phyloP scores from a whole-genome alignment of 2,329 filamentous ascomycete genomes.

The Colletotrichum tropicicola region DNA sequence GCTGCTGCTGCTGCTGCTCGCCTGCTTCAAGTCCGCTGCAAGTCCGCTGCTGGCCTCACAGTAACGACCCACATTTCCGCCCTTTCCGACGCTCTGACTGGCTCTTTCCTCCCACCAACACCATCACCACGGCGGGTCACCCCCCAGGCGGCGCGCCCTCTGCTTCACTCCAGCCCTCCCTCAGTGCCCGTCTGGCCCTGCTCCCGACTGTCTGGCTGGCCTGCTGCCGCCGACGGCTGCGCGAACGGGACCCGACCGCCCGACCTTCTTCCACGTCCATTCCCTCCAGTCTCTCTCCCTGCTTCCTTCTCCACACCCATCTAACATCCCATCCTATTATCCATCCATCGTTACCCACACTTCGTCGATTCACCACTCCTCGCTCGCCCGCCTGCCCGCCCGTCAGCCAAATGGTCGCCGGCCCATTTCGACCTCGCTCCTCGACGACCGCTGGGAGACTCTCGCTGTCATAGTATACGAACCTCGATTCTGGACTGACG shows the following conservation, averaged over 20 bases:
- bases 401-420: constrained; percentile 32
- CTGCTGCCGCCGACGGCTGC: background rate
- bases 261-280: constrained; percentile 9
- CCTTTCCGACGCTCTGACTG: no score
- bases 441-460: constrained; percentile 24
- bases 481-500: constrained; percentile 56
- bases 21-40: background rate
- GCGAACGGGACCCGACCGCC: constrained; percentile 20
- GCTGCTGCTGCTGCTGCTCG: background rate
- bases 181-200: no score
- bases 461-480: constrained; percentile 15
- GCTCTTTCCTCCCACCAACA: background rate
- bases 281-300: constrained; percentile 23
- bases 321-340: constrained; percentile 19
- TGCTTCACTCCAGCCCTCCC: no score
- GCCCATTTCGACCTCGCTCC: constrained; percentile 28
- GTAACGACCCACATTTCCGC: no score
- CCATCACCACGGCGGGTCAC: no score
- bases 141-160: no score
- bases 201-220: no score
- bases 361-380: constrained; percentile 28
- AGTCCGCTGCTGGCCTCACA: no score
- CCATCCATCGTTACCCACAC: constrained; percentile 32
- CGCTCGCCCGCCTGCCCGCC: constrained; percentile 15
- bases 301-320: constrained; percentile 30